A percentile compares a stretch with the other conserved stretches of the same genome.
Conservation (phyloP, 805 yeast genomes). For the Hanseniaspora hatyaiensis region DNA sequence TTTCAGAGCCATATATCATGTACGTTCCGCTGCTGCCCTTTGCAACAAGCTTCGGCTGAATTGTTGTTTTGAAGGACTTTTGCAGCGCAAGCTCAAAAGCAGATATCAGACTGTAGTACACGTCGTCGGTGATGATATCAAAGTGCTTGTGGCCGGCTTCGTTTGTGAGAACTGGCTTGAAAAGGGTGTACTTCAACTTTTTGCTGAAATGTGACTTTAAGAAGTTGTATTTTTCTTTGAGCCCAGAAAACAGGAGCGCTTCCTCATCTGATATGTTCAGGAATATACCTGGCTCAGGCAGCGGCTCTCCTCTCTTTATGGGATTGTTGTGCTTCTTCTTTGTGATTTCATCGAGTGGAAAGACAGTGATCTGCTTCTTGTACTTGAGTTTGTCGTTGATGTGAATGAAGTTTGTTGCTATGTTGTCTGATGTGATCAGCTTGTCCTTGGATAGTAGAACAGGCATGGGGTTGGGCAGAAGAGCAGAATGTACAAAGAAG, state of each 20-base stretch:
- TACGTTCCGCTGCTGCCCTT: constrained; percentile 15
- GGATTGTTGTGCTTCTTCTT: background rate
- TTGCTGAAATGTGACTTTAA: constrained; percentile 1
- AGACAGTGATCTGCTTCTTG: constrained; percentile 6
- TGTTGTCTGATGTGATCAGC: background rate
- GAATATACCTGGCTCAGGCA: constrained; percentile 12
- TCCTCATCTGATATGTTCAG: constrained; percentile 1
- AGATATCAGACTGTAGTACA: background rate
- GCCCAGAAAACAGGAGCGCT: background rate
- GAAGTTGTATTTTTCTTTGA: constrained; percentile 3
- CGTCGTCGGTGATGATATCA: background rate
- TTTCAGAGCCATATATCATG: constrained; percentile 2
- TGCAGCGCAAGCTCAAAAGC: background rate
- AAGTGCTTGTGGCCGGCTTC: background rate
- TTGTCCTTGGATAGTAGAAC: constrained; percentile 1
- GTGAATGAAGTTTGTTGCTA: constrained; percentile 4
- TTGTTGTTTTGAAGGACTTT: background rate
- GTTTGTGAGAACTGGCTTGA: constrained; percentile 4
- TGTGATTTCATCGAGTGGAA: background rate
- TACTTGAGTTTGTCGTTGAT: background rate
- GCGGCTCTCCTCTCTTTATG: background rate
- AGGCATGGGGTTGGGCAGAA: background rate
- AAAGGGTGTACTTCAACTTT: constrained; percentile 11
- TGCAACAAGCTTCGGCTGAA: constrained; percentile 11
- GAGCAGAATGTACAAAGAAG: background rate